Percentiles rank a stretch among this genome's conserved stretches.
Evolutionary conservation across 805 yeast species (phyloP).

Genomic region (Suhomyces canberraensis): DNA sequence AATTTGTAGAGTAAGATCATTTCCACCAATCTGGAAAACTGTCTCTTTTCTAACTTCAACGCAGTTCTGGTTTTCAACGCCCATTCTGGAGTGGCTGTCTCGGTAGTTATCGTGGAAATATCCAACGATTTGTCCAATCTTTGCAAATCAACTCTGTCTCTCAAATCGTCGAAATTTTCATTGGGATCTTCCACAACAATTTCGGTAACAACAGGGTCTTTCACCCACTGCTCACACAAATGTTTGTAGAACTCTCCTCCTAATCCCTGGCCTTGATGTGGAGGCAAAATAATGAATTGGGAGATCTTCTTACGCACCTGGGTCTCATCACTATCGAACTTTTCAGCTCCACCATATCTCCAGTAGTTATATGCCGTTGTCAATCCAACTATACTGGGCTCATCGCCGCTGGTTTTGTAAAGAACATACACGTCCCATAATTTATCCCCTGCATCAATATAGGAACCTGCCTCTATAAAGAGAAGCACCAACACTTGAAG

Average conservation of each 20-base stretch:
- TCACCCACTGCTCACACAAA: conserved; percentile 54
- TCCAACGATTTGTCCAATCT: conserved; percentile 19
- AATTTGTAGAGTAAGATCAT: conserved; percentile 56
- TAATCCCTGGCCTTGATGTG: conserved; percentile 68
- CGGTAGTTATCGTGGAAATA: conserved; percentile 17
- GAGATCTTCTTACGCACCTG: conserved; percentile 70
- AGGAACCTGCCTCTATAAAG: conserved; percentile 92
- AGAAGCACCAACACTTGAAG: conserved; percentile 77
- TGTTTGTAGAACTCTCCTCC: conserved; percentile 66
- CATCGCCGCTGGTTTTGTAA: conserved; percentile 22
- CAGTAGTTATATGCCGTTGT: conserved; percentile 82
- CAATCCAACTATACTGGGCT: conserved; percentile 65
- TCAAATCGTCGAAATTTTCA: conserved; percentile 84
- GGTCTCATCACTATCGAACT: conserved; percentile 45
- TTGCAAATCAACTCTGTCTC: conserved; percentile 77
- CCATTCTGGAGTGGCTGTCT: conserved; percentile 31
- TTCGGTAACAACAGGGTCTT: conserved; percentile 54
- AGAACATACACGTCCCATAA: conserved; percentile 77
- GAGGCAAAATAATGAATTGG: conserved; percentile 83
- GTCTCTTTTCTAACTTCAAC: conserved; percentile 71
- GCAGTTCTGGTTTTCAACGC: conserved; percentile 33
- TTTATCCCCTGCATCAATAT: conserved; percentile 71
- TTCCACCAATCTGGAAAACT: conserved; percentile 73
- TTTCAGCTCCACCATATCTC: conserved; percentile 56
- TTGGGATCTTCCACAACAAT: conserved; percentile 93